These are phyloP conservation scores for Sugiyamaella paludigena DNA, from an alignment of 1,139 yeast genomes.

Conservation along the genomic window DNA sequence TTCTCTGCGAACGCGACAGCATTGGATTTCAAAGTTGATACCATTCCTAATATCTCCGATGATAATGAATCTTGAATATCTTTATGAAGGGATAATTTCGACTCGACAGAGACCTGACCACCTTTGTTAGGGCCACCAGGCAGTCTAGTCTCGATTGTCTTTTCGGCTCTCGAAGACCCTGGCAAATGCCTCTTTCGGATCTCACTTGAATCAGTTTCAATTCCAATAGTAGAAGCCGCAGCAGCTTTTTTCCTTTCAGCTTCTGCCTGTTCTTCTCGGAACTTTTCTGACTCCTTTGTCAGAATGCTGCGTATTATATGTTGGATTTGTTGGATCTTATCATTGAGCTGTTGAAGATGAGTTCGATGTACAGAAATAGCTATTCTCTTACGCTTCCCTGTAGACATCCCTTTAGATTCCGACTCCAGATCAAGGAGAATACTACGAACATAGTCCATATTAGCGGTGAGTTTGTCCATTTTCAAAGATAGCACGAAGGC, in stretches of 20 bases:
- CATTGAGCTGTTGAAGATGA: conserved; percentile 24
- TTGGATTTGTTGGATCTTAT: conserved; percentile 23
- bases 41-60: conserved; percentile 49
- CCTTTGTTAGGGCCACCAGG: neutral
- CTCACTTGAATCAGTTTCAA: neutral
- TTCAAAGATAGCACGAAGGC: conserved; percentile 25
- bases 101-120: conserved; percentile 2
- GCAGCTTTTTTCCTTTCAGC: conserved; percentile 8
- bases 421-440: conserved; percentile 25
- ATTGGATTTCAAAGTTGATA: conserved; percentile 49
- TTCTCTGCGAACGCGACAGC: conserved; percentile 45
- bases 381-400: neutral
- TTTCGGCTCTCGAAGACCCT: neutral
- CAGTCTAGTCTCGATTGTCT: neutral
- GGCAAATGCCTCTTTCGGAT: neutral
- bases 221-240: neutral
- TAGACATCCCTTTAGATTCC: neutral
- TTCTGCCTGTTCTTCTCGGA: conserved; percentile 9
- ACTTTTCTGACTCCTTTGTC: conserved; percentile 15
- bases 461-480: conserved; percentile 25
- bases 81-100: conserved; percentile 34
- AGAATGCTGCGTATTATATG: conserved; percentile 21
- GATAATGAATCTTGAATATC: conserved; percentile 44
- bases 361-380: conserved; percentile 10
- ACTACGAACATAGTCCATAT: conserved; percentile 29